Base-by-base conservation (phyloP, 495 filamentous ascomycete species). In the Neurospora tetraspora region DNA sequence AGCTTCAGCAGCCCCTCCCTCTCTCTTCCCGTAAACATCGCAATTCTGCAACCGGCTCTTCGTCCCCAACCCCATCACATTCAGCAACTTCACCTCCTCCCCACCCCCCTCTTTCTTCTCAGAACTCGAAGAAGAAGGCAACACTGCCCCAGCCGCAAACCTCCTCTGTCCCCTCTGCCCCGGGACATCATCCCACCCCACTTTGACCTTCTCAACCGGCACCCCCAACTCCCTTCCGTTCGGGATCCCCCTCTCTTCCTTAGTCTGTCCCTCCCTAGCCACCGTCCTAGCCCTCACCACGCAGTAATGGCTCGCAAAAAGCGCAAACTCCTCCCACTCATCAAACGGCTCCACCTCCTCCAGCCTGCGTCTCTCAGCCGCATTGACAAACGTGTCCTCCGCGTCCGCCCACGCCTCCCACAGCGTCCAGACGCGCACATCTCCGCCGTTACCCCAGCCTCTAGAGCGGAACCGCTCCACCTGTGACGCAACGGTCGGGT, bases 301-400 rank as follows among this genome's bases (percentile, higher is more conserved):
- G 74, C 94, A 95, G 81, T 97, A 97, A 82, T 97, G 94, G 69
- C 89, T 88, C 7, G 86, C 90, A 79, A 96, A 98, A 5, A 97
- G 82, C 14, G 92, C 92, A 78, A 97, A 93, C 74, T 98, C 94
- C 81, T 98, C 94, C 93, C 93, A 97, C 82, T 98, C 94, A 80
- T 98, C 94, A 79, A 98, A 97, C 23, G 90, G 89, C 78, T 97
- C 94, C 38, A 92, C 79, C 1, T 77, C 77, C 72, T 97, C 91
- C 31, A 97, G 80, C 34, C 77, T 76, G 18, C 75, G 79, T 71
- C 91, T 85, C 65, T 91, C 85, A 1, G 83, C 82, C 2, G 84
- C 76, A 4, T 83, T 81, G 20, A 96, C 76, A 74, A 92, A 91
- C 11, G 80, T 81, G 4, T 88, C 81, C 73, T 91, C 86, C 14